Base-by-base conservation (phyloP, 768 basidiomycete genomes). In the Kwoniella europaea region DNA sequence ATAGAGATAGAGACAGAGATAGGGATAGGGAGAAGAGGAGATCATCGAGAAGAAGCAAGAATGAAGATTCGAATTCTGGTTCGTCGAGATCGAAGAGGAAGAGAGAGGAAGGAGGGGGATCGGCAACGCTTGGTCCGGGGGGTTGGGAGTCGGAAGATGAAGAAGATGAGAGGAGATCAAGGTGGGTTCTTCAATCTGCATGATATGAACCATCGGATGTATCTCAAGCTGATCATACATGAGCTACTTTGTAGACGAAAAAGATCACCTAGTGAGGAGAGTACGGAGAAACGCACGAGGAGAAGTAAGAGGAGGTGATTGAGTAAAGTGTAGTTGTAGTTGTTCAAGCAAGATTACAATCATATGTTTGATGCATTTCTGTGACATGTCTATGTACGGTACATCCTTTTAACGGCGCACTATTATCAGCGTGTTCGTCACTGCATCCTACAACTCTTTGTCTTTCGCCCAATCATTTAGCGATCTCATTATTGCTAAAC, bases 81-180 rank as follows among this genome's bases (percentile, higher is more conserved):
- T 35, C 35, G 6, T 35, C 57, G 22, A 18, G 67, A 42, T 61
- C 67, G 54, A 71, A 76, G 69, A 60, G 74, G 69, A 76, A 78
- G 68, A 44, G 76, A 61, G 77, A 76, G 63, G 78, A 76, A 69
- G 75, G 78, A 54, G 67, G 69, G 59, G 35, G 35, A 35, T 63
- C 60, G 20, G 69, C 67, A 1, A 68, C 66, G 7, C 52, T 80
- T 10, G 79, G 79, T 16, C 79, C 79, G n/a, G 75, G 71, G 22
- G 79, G 79, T 10, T 80, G 79, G 79, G 75, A 76, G 43, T 58
- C 57, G 46, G 76, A 73, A 20, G 76, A 71, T 44, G 75, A 71
- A 56, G 69, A 76, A 22, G 62, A 72, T 18, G 67, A 71, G 59
- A 44, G 76, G 52, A 68, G 72, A 42, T 63, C 76, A n/a, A 74